Base-by-base conservation (phyloP, 2,329 filamentous ascomycete genomes). In the Penicillium sp. region DNA sequence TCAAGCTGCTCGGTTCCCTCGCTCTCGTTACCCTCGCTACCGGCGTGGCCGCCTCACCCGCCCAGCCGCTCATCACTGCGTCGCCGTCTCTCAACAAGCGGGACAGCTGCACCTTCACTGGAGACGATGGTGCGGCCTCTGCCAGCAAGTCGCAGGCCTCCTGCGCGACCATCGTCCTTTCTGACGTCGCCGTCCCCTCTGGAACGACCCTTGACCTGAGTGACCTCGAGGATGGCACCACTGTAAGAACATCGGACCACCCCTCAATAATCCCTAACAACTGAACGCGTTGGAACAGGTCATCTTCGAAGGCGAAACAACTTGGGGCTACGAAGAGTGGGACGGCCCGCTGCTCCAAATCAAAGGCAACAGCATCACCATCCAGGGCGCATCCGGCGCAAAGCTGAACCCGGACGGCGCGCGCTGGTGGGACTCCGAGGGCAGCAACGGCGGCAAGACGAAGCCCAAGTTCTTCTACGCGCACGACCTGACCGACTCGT, bases 381-480 rank as follows among this genome's bases (percentile, higher is more conserved):
- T 89, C 52, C 79, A 78, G 7, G 84, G 84, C 46, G 82, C 82
- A 23, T 64, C 76, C 0, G 87, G 84, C 21, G 80, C 79, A 63
- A 74, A 81, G 19, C 81, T 90, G 55, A 78, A 90, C 69, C 85
- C 85, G 57, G 79, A 84, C 41, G 86, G 87, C 41, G 71, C 79
- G 13, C 72, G 76, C 35, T 89, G 84, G 83, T 90, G 87, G 88
- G 87, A 90, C 66, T 77, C 81, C 58, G 67, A 87, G 75, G 88
- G 88, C 51, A 76, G 75, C 69, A 88, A 87, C 70, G 85, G 86
- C 31, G 87, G 87, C 73, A 84, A 84, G 76, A 84, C 73, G 23
- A 90, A 90, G 82, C 88, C 88, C 67, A 86, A 89, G 79, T 87
- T 89, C 79, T 88, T 88, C 80, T 82, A 76, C 66, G 82, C 82